Base-by-base conservation (phyloP, 805 yeast genomes). In the Helenozyma baotianmanensis region DNA sequence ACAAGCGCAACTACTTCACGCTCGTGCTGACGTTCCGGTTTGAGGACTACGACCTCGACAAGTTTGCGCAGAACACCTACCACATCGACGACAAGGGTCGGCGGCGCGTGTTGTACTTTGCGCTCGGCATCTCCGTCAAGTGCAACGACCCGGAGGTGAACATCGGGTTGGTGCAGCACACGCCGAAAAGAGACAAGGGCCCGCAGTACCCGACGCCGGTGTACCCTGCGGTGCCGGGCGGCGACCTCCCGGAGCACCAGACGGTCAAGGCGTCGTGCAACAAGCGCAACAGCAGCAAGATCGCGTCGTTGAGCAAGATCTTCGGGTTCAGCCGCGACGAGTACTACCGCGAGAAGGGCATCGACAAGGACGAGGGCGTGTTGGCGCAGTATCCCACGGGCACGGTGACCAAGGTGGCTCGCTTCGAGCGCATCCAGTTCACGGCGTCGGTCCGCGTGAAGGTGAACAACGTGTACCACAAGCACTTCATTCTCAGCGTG, bases 121-220 rank as follows among this genome's bases (percentile, higher is more conserved):
- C 36, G n/a, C 58, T 80, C 8, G 53, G 74, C 21, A 59, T 80
- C 27, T 64, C 62, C 9, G 63, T 83, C 4, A 72, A 61, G 47
- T 74, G 77, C 25, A 80, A 76, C 29, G 78, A 72, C 30, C 27
- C 27, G 7, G 66, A 60, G 14, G 57, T 63, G 0, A 58, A 63
- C 11, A 70, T 77, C 14, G 61, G 58, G 23, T 56, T 80, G 35
- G 68, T 80, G 6, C 86, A 81, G 46, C 86, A 79, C 44, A 81
- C 87, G 0, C 81, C 88, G 1, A 81, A 81, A 51, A 60, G 89
- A 43, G 87, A 81, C 45, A 72, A 73, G 43, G 87, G 86, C 0
- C 86, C 86, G 0, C 85, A 79, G 51, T 66, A 71, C 38, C 53
- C 70, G 1, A 86, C 86, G 0, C 76, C 78, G n/a, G 57, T 69